These are phyloP conservation scores for Graphilbum ipis-grandicollis DNA, from an alignment of 2,329 filamentous ascomycete genomes.

Conservation along the genomic window DNA sequence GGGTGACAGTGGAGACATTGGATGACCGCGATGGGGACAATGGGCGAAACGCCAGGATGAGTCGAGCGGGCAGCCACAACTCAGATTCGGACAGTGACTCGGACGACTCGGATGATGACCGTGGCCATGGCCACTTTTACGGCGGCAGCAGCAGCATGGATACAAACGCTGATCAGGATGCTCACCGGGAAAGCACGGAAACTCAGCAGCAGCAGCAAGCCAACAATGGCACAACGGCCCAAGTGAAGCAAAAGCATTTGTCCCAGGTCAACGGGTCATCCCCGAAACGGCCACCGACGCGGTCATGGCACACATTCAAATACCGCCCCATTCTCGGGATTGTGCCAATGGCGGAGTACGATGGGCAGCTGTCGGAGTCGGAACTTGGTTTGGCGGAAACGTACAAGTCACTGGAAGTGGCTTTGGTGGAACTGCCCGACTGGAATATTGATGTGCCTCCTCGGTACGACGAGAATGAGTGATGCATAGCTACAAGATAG, in stretches of 20 bases:
- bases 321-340: slow-evolving; percentile 83
- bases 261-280: background rate
- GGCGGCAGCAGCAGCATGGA: background rate
- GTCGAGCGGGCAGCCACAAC: slow-evolving; percentile 14
- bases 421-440: slow-evolving; percentile 69
- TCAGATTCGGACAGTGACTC: background rate
- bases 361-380: background rate
- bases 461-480: slow-evolving; percentile 30
- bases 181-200: background rate
- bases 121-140: background rate
- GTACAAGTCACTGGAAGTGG: slow-evolving; percentile 48
- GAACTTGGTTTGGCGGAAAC: slow-evolving; percentile 2
- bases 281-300: slow-evolving; percentile 12
- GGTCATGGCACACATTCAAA: slow-evolving; percentile 73
- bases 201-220: too few species aligned
- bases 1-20: slow-evolving; percentile 15
- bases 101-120: slow-evolving; percentile 11
- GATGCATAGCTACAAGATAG: background rate
- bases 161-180: background rate
- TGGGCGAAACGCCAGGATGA: slow-evolving; percentile 13
- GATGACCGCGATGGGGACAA: slow-evolving; percentile 14
- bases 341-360: slow-evolving; percentile 21
- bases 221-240: background rate
- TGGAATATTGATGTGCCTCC: slow-evolving; percentile 69
- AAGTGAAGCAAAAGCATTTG: too few species aligned